A percentile compares a stretch with the other conserved stretches of the same genome.
Evolutionary conservation across 768 basidiomycete species (phyloP).

Genomic region (Lentinus tigrinus): DNA sequence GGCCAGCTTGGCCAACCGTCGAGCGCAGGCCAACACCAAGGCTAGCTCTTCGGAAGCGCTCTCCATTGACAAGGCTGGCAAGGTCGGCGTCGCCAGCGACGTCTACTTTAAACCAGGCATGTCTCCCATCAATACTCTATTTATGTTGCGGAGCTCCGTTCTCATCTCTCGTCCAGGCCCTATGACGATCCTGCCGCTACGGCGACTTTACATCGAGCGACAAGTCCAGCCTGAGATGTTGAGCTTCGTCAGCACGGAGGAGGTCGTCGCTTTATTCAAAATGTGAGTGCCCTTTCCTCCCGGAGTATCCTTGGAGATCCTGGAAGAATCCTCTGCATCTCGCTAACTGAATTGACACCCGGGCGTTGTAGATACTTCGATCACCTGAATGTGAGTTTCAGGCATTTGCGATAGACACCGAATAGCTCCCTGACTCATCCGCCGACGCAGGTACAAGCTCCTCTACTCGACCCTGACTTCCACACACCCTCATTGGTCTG

Average conservation of each 20-base stretch:
- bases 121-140: constrained; percentile 21
- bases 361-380: constrained; percentile 61
- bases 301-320: not conserved
- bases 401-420: not conserved
- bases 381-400: constrained; percentile 61
- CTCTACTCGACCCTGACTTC: constrained; percentile 81
- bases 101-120: constrained; percentile 91
- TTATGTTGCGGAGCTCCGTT: not conserved
- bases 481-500: constrained; percentile 95
- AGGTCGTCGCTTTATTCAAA: constrained; percentile 88
- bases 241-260: constrained; percentile 81
- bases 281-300: constrained; percentile 54
- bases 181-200: constrained; percentile 83
- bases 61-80: constrained; percentile 20
- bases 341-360: constrained; percentile 4
- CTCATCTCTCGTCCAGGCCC: constrained; percentile 50
- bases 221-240: constrained; percentile 94
- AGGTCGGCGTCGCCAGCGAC: constrained; percentile 79
- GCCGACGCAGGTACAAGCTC: constrained; percentile 63
- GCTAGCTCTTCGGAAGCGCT: constrained; percentile 15
- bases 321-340: not conserved
- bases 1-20: constrained; percentile 75
- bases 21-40: constrained; percentile 45
- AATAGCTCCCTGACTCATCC: constrained; percentile 13
- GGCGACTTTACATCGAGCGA: constrained; percentile 81